These are phyloP conservation scores for Knoxia roxburghii DNA, from an alignment of 257 asterid species.

Conservation along the genomic window DNA sequence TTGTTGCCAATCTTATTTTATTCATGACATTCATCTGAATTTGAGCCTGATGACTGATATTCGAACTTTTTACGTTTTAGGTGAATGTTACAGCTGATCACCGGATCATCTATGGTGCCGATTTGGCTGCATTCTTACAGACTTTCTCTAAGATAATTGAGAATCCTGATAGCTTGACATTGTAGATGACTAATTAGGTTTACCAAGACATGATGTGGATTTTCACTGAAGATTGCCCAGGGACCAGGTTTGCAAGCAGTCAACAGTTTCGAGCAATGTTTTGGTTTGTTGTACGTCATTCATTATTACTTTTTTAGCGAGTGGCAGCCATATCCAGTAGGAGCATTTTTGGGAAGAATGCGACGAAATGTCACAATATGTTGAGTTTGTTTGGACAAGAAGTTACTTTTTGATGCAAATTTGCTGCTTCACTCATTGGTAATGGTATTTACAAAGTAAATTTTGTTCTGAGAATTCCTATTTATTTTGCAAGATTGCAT, in stretches of 20 bases:
- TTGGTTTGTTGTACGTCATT: conserved; percentile 16
- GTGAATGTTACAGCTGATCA: conserved; percentile 87
- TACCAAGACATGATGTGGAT: not conserved
- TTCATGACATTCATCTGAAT: not conserved
- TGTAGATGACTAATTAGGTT: conserved; percentile 38
- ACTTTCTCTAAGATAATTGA: conserved; percentile 64
- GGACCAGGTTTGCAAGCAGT: conserved; percentile 8
- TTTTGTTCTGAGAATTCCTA: not conserved
- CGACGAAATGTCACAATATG: not conserved
- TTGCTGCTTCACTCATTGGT: not conserved
- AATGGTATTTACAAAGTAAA: not conserved
- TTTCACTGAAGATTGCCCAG: conserved; percentile 4
- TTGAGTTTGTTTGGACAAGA: conserved; percentile 4
- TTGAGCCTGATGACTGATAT: conserved; percentile 4
- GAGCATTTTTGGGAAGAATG: conserved; percentile 12
- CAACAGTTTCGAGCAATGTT: conserved; percentile 13
- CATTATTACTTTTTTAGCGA: conserved; percentile 8
- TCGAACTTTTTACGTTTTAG: conserved; percentile 25
- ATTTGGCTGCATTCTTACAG: conserved; percentile 75
- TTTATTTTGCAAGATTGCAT: not conserved
- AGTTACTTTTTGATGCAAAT: not conserved
- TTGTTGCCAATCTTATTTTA: not conserved
- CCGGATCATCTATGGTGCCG: conserved; percentile 76
- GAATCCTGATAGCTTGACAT: conserved; percentile 71
- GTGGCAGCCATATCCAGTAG: conserved; percentile 3